These are phyloP conservation scores for Colletotrichum shisoi DNA, from an alignment of 2,329 filamentous ascomycete genomes.

Conservation along the genomic window DNA sequence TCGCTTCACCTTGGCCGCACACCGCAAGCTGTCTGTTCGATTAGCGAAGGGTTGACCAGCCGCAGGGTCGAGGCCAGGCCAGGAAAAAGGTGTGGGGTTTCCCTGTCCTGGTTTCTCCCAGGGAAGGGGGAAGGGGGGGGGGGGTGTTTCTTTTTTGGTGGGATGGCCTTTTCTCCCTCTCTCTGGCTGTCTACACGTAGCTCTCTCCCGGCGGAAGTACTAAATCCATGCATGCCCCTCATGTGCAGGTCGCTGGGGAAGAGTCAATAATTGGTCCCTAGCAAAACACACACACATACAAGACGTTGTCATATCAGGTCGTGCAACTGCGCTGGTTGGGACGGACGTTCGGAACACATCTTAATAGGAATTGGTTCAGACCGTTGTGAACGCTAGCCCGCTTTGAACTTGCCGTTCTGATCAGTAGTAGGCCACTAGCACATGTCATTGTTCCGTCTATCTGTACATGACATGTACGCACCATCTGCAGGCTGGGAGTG, in stretches of 20 bases:
- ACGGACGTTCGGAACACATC: background rate
- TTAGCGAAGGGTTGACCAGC: slow-evolving; percentile 12
- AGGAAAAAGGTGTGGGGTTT: slow-evolving; percentile 25
- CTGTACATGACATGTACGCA: background rate
- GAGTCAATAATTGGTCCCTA: slow-evolving; percentile 9
- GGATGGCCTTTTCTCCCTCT: slow-evolving; percentile 27
- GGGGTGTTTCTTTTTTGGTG: slow-evolving; percentile 32
- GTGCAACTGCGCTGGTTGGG: background rate
- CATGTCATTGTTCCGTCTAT: slow-evolving; percentile 27
- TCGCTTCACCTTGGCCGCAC: slow-evolving; percentile 6
- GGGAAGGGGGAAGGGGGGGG: background rate
- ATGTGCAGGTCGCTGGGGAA: slow-evolving; percentile 31
- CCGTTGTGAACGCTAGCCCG: slow-evolving; percentile 15
- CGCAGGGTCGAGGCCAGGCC: slow-evolving; percentile 30
- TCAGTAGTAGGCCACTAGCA: slow-evolving; percentile 23
- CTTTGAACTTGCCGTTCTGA: slow-evolving; percentile 2
- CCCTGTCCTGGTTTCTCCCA: slow-evolving; percentile 23
- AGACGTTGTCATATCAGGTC: background rate
- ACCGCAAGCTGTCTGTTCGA: slow-evolving; percentile 28
- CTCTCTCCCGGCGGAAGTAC: slow-evolving; percentile 5
- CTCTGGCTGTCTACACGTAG: too few relatives aligned
- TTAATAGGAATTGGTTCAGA: background rate
- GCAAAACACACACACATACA: too few relatives aligned
- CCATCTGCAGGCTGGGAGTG: background rate
- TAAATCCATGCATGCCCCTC: background rate